Conservation (phyloP, 106 monocot genomes). For the Apostasia shenzhenica region DNA sequence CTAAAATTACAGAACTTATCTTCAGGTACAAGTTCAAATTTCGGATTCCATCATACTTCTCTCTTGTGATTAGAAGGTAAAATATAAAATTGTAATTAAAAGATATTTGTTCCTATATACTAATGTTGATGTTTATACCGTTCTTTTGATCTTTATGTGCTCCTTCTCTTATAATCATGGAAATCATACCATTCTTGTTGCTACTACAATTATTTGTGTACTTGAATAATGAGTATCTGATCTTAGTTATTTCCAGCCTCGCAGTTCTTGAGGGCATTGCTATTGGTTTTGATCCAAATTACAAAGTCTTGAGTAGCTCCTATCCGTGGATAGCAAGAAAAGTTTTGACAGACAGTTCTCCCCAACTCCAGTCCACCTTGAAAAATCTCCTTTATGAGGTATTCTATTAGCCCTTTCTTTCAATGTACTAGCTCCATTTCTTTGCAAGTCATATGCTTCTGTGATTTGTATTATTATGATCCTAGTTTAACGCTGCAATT, state of each 20-base stretch:
- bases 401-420: neutral
- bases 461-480: neutral
- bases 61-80: conserved; percentile 95
- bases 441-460: neutral
- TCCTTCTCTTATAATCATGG: too few species aligned
- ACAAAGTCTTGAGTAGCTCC: conserved; percentile 95
- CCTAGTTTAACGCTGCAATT: neutral
- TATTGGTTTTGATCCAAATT: conserved; percentile 79
- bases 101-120: too few species aligned
- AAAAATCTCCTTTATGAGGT: conserved; percentile 91
- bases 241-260: conserved; percentile 52
- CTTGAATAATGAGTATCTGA: neutral
- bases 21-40: conserved; percentile 97
- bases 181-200: too few species aligned
- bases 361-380: conserved; percentile 77
- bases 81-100: neutral
- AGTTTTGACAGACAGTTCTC: conserved; percentile 86
- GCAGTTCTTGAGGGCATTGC: conserved; percentile 98
- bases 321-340: conserved; percentile 99
- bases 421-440: neutral
- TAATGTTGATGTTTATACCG: neutral
- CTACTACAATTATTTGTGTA: neutral
- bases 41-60: conserved; percentile 95
- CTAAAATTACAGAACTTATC: neutral
- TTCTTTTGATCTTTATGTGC: neutral